Base-by-base conservation (phyloP, 768 basidiomycete genomes). In the Leucocoprinus leucothites region DNA sequence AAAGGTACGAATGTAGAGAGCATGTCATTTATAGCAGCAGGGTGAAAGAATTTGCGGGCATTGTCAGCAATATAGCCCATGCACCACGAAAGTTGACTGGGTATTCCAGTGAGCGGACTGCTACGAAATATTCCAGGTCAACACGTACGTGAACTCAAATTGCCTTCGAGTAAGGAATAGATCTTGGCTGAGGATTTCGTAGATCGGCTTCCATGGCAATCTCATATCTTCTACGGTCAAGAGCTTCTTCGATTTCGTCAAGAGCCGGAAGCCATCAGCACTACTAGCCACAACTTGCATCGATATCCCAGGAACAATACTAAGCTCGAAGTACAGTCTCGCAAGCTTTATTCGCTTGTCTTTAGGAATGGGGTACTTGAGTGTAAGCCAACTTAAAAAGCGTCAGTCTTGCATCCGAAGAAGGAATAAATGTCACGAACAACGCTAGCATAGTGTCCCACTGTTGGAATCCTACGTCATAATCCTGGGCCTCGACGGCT, bases 281-380 rank as follows among this genome's bases (percentile, higher is more conserved):
- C 83, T 84, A 19, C 79, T 78, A 13, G 85, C 85, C 53, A 92
- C 78, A 19, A 88, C 73, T 55, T 85, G 82, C 26, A 76, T 77
- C 5, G 89, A 78, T 81, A 91, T 83, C 45, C 89, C 90, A 13
- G 91, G 89, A n/a, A 77, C 82, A 43, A 84, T 80, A 66, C 82
- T 80, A 35, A 94, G 64, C 67, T 89, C 80, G 65, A 86, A 95
- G 71, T 89, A 94, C 3, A 95, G 70, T 68, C 84, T 87, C 45
- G 86, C 85, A 26, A 95, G 74, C 40, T 72, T 75, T 51, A 93
- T 82, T 53, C 92, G 79, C 62, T 84, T 86, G 57, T 85, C 84
- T 65, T 87, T 86, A 53, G 89, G 90, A 63, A 95, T 86, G 34
- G 90, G 92, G 64, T 93, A 94, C 64, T 91, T 90, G 67, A 94